Base-by-base conservation (phyloP, 352 stramenopile species). In the Phytophthora foliorum region DNA sequence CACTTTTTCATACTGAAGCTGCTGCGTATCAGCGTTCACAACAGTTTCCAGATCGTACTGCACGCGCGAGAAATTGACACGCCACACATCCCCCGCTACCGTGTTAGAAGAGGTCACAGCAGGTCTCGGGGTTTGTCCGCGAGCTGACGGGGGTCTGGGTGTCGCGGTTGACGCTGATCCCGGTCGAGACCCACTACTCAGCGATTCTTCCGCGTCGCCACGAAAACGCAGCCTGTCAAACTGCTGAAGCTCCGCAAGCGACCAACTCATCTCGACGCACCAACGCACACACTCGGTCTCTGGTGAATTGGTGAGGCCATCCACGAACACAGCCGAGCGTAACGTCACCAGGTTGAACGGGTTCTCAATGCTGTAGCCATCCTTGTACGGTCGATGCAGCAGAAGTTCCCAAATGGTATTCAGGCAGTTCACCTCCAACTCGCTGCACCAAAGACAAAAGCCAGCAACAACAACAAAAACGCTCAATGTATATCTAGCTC, bases 371-470 rank as follows among this genome's bases (percentile, higher is more conserved):
- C 69, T 85, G 58, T 95, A 87, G 55, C 87, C 90, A 77, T 98
- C 89, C 53, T 87, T 88, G 75, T 98, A 98, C 0, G 92, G 91
- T 52, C 85, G 84, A 73, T 95, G 79, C 19, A 98, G 78, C 59
- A 97, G 78, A 21, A 98, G 70, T 66, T 97, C 93, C 91, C 90
- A 98, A 49, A 95, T 88, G 56, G 90, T 97, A 59, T 97, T 97
- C 36, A 97, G 77, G 31, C 90, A 95, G 68, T 98, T 98, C 36
- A 97, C 62, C 71, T 98, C 93, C 42, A 97, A 69, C 76, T 98
- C 93, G 65, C 84, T 92, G 50, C 16, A 46, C 4, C n/a, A 69
- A 51, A 4, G 1, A 7, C 29, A 63, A 45, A 59, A 31, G 5
- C 27, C 11, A 67, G 39, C 14, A n/a, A 64, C 11, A 19, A 29